These are phyloP conservation scores for Moesziomyces globuligerus DNA, from an alignment of 1,284 basidiomycete genomes.

Conservation along the genomic window DNA sequence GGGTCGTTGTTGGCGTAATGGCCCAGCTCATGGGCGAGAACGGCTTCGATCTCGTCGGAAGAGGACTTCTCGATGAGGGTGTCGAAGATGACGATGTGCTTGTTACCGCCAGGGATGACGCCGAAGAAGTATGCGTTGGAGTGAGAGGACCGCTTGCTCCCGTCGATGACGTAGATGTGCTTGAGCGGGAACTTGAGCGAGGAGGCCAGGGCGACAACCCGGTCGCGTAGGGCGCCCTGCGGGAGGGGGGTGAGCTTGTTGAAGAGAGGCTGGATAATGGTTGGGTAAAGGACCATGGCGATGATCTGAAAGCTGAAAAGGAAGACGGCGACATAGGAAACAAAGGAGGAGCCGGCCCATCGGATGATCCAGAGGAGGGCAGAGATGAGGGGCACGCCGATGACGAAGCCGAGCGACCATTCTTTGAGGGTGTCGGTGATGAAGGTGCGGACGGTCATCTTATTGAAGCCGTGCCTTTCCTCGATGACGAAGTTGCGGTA, in stretches of 20 bases:
- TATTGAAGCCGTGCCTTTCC: conserved; percentile 96
- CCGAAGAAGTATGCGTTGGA: conserved; percentile 78
- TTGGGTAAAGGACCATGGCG: conserved; percentile 68
- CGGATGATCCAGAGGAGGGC: conserved; percentile 88
- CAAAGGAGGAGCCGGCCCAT: conserved; percentile 77
- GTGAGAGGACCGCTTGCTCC: conserved; percentile 91
- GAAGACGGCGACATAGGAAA: conserved; percentile 62
- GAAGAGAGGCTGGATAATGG: conserved; percentile 92
- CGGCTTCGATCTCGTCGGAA: conserved; percentile 72
- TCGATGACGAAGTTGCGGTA: conserved; percentile 95
- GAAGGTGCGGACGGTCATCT: conserved; percentile 77
- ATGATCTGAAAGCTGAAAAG: conserved; percentile 77
- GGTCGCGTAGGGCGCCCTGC: conserved; percentile 59
- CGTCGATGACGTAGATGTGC: conserved; percentile 95
- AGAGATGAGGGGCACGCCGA: conserved; percentile 89
- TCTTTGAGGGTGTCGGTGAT: conserved; percentile 82
- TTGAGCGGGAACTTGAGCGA: conserved; percentile 89
- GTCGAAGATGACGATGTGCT: conserved; percentile 87
- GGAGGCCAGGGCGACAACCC: conserved; percentile 58
- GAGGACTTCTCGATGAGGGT: conserved; percentile 90
- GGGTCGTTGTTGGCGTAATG: conserved; percentile 75
- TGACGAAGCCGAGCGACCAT: conserved; percentile 76
- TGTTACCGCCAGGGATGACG: conserved; percentile 62
- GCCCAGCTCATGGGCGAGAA: conserved; percentile 85
- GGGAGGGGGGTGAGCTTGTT: conserved; percentile 90